Evolutionary conservation across 2,329 filamentous ascomycete genomes (phyloP).

Genomic region (Reticulascus tulasneorum): DNA sequence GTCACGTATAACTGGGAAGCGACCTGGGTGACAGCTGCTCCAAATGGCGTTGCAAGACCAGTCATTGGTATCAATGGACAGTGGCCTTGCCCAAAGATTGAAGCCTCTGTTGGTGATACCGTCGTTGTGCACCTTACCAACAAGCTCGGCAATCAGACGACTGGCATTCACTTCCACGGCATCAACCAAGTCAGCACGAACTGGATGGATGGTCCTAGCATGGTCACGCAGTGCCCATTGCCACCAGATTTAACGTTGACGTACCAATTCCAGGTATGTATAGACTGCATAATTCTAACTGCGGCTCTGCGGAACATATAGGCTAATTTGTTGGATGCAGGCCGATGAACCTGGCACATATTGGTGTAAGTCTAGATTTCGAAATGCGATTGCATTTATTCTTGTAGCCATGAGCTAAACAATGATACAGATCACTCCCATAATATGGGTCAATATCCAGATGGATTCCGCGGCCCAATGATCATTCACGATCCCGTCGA

Average conservation of each 20-base stretch:
- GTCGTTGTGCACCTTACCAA: slow-evolving; percentile 47
- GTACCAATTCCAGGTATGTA: slow-evolving; percentile 46
- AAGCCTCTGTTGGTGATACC: slow-evolving; percentile 47
- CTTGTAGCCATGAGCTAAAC: too few species aligned
- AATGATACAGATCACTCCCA: slow-evolving; percentile 66
- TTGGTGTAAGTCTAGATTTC: too few species aligned
- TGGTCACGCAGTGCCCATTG: slow-evolving; percentile 52
- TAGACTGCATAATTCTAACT: neutral
- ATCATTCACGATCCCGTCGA: slow-evolving; percentile 56
- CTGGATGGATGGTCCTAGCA: slow-evolving; percentile 56
- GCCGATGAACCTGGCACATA: slow-evolving; percentile 40
- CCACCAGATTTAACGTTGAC: slow-evolving; percentile 47
- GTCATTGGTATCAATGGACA: slow-evolving; percentile 54
- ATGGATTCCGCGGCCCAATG: slow-evolving; percentile 60
- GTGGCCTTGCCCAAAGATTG: slow-evolving; percentile 57
- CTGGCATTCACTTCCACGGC: slow-evolving; percentile 56
- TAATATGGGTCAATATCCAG: slow-evolving; percentile 60
- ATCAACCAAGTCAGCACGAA: slow-evolving; percentile 49
- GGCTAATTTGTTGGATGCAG: too few species aligned
- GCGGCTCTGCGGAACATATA: neutral
- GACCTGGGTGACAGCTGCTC: slow-evolving; percentile 34
- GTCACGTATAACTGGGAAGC: slow-evolving; percentile 35
- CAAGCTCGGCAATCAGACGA: slow-evolving; percentile 47
- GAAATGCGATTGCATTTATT: slow-evolving; percentile 14
- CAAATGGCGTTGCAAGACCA: slow-evolving; percentile 31